Percentiles rank a stretch among this genome's conserved stretches.
phyloP scores from a whole-genome alignment of 805 yeast genomes.

The Trichomonascus vanleenenianus region DNA sequence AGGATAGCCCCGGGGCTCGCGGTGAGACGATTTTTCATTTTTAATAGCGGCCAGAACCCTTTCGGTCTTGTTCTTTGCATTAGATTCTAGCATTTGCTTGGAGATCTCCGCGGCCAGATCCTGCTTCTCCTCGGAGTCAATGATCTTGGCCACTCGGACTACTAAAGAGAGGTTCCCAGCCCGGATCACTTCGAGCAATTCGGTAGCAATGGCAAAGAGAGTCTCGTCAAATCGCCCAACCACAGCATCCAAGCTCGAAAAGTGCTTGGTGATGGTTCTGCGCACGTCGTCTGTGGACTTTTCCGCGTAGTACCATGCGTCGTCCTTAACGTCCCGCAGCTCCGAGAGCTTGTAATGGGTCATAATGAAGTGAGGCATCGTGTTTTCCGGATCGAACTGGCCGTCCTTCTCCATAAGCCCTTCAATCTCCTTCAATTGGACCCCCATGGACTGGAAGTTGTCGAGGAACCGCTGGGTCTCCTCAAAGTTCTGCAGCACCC shows the following conservation, averaged over 20 bases:
- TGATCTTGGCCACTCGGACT: conserved; percentile 62
- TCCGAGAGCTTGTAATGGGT: conserved; percentile 66
- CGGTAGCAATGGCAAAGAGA: conserved; percentile 58
- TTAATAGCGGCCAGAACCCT: background rate
- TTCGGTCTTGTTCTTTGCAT: conserved; percentile 1
- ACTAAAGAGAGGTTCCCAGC: conserved; percentile 61
- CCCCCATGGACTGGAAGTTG: conserved; percentile 50
- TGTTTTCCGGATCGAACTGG: conserved; percentile 36
- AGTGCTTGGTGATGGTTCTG: conserved; percentile 53
- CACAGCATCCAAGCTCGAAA: conserved; percentile 41
- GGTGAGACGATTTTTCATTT: conserved; percentile 9
- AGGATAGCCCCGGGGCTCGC: conserved; percentile 49
- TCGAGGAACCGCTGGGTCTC: conserved; percentile 59
- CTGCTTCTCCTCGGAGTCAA: conserved; percentile 73
- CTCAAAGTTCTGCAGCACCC: conserved; percentile 61
- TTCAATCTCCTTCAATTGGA: conserved; percentile 43
- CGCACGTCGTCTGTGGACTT: conserved; percentile 55
- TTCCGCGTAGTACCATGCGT: conserved; percentile 49
- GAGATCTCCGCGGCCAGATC: conserved; percentile 48
- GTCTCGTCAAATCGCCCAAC: conserved; percentile 52
- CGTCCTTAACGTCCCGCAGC: conserved; percentile 73
- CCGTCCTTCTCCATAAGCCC: conserved; percentile 45
- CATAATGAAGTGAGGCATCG: conserved; percentile 48
- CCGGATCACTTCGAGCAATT: conserved; percentile 64
- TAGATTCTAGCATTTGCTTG: conserved; percentile 25